Base-by-base conservation (phyloP, 2,329 filamentous ascomycete species). In the Aureobasidium mangrovei region DNA sequence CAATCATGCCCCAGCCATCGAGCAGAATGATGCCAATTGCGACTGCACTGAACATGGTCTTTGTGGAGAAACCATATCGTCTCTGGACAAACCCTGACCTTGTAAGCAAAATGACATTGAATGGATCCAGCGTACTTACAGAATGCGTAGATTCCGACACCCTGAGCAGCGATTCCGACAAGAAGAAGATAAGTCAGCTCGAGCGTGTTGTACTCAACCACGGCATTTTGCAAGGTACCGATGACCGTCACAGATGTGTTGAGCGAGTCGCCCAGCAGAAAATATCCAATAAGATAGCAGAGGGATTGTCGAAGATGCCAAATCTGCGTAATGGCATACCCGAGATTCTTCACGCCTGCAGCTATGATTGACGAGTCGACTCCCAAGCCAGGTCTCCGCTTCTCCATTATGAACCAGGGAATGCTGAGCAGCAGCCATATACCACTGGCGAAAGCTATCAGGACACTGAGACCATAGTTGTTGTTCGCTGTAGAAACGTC, bases 171-270 rank as follows among this genome's bases (percentile, higher is more conserved):
- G 49, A 85, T 84, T 4, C 82, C 82, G 2, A 85, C 82, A 8
- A 86, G 79, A 27, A 85, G 70, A 7, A 86, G 75, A 61, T 86
- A 86, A 0, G 82, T 85, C 4, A 85, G 65, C 45, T 81, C 75
- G 28, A 86, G 69, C 0, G 81, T 83, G 61, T 84, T 81, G 66
- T 85, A 86, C 3, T 75, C 72, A 3, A 86, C 81, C 3, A 85
- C 76, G 35, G 74, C 73, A 60, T 85, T 85, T 62, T 86, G 84
- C 4, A 85, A 67, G 0, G 82, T 86, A 0, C 71, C 74, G 32
- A 86, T 81, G 26, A 86, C 82, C 0, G 84, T 86, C 4, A 85
- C 80, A 0, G 83, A 85, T 0, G 84, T 87, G 64, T 86, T 86
- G 35, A 86, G 72, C 1, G 79, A 82, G 66, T 86, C 84, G n/a